A percentile compares a stretch with the other conserved stretches of the same genome.
These are phyloP conservation scores for Neoarthrinium moseri DNA, from an alignment of 2,329 filamentous ascomycete genomes.

Conservation along the genomic window DNA sequence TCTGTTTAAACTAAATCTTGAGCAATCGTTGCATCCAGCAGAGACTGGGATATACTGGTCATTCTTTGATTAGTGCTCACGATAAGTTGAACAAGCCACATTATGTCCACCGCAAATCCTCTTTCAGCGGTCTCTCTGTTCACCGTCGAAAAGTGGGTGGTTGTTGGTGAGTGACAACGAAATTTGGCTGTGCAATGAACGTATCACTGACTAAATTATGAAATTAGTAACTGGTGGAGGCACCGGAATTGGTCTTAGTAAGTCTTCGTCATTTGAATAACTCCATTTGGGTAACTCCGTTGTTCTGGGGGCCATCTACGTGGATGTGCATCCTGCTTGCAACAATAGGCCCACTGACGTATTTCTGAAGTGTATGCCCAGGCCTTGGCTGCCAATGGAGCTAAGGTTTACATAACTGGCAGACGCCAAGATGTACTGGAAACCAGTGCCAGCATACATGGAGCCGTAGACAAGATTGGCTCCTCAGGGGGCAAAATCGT, in stretches of 20 bases:
- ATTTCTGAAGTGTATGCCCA: slow-evolving; percentile 45
- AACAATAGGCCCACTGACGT: too few species aligned
- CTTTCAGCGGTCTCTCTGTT: too few species aligned
- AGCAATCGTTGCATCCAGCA: too few species aligned
- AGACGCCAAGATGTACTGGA: slow-evolving; percentile 43
- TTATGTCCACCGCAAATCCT: too few species aligned
- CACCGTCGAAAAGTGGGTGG: too few species aligned
- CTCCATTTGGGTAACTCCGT: background rate
- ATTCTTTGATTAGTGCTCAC: too few species aligned
- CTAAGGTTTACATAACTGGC: slow-evolving; percentile 35
- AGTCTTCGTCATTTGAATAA: too few species aligned
- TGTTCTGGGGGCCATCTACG: background rate
- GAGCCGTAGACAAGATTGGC: slow-evolving; percentile 34
- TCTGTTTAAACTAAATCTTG: too few species aligned
- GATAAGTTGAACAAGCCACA: too few species aligned
- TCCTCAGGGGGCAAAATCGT: slow-evolving; percentile 45
- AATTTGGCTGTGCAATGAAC: slow-evolving; percentile 8
- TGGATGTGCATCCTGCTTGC: too few species aligned
- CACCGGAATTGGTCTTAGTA: slow-evolving; percentile 56
- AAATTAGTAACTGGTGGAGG: slow-evolving; percentile 54
- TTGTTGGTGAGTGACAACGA: slow-evolving; percentile 21
- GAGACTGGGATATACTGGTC: too few species aligned
- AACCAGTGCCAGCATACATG: slow-evolving; percentile 37
- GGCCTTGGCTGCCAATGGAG: slow-evolving; percentile 43
- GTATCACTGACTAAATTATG: background rate